Evolutionary conservation across 2,329 filamentous ascomycete genomes (phyloP), one percentile per base, ranked within the genome.

Genomic region (Xylariomycetidae sp.): DNA sequence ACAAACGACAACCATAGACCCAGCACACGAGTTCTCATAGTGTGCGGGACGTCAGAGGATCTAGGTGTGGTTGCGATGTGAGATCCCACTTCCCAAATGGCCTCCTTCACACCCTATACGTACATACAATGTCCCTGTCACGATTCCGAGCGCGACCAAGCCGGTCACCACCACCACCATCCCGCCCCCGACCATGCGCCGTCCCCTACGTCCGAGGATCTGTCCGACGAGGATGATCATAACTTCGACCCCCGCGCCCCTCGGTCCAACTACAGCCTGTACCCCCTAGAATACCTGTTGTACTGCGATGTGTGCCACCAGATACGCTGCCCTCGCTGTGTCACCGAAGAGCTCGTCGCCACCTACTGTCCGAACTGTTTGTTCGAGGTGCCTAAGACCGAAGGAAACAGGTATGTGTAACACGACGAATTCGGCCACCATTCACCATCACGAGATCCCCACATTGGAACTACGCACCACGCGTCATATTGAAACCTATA

Each of bases 261-360:
- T 12, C 82, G 89, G 23, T 85, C 92, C 38, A 92, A 88, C 59
- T 97, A 88, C 69, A 89, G 88, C 46, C 71, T 98, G 19, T 96
- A 90, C 55, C 90, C 92, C 1, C 80, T 96, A 27, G 90, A 97
- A 54, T 82, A 96, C 56, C 76, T 98, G 16, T 74, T 97, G 25
- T 98, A 94, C 67, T 98, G 92, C 67, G 90, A 95, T 57, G 92
- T 97, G 58, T 98, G 92, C 60, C 88, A 94, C 57, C 85, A 95
- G 61, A 94, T 97, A 42, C 85, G 92, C 48, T 98, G 92, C 57
- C 86, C 88, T 5, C 74, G 88, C 64, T 98, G 92, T 55, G 85
- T 94, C 34, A 77, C 82, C 30, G 92, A 98, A 57, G 92, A 98
- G 64, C 88, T 95, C 35, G 81, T 94, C 30, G 92, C 87, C 34